These are phyloP conservation scores for Globisporangium orthogonon DNA, from an alignment of 352 stramenopile species.

Conservation along the genomic window DNA sequence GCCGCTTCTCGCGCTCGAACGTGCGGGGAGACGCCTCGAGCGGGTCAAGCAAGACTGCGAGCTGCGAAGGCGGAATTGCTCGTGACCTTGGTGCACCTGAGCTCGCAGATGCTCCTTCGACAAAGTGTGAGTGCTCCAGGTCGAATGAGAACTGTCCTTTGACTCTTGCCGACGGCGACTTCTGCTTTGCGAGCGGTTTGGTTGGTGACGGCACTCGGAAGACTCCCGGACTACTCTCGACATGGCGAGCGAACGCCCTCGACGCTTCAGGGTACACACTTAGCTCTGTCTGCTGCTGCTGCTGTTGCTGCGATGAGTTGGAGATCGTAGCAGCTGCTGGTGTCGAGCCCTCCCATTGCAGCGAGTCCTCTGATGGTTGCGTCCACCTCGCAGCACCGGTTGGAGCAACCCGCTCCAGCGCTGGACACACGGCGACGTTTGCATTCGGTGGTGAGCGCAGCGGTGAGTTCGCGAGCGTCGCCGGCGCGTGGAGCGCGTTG, in stretches of 20 bases:
- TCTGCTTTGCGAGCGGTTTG: constrained; percentile 18
- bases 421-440: constrained; percentile 43
- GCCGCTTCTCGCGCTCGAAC: constrained; percentile 75
- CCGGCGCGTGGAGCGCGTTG: constrained; percentile 35
- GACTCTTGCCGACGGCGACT: constrained; percentile 5
- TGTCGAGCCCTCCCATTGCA: constrained; percentile 1
- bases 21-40: constrained; percentile 50
- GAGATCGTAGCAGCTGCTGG: background rate
- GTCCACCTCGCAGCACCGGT: background rate
- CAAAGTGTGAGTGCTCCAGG: constrained; percentile 12
- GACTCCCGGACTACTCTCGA: constrained; percentile 55
- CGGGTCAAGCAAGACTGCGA: constrained; percentile 33
- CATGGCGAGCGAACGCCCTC: constrained; percentile 48
- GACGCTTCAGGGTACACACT: constrained; percentile 53
- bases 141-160: constrained; percentile 35
- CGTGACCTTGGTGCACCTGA: background rate
- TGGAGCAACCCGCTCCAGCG: constrained; percentile 28
- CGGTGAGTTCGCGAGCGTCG: constrained; percentile 30
- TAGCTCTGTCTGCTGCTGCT: constrained; percentile 18
- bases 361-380: background rate
- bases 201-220: constrained; percentile 51
- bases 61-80: constrained; percentile 13
- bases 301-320: background rate
- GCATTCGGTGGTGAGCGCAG: constrained; percentile 32
- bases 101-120: background rate